Percentiles rank a stretch among this genome's conserved stretches.
Conservation (phyloP, 2,329 filamentous ascomycete genomes). For the Hypomyces perniciosus region DNA sequence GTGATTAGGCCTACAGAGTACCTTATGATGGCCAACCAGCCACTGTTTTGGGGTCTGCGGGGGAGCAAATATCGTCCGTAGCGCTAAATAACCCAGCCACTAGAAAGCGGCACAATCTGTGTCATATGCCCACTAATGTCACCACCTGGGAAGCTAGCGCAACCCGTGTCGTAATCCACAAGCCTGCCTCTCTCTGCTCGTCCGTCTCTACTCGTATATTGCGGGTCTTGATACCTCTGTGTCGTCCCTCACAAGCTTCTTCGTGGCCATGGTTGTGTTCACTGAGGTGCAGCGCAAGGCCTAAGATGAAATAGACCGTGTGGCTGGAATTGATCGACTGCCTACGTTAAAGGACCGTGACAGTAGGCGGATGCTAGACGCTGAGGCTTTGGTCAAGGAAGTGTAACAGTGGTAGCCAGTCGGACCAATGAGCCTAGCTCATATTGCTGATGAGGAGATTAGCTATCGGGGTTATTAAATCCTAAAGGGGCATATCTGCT, state of each 20-base stretch:
- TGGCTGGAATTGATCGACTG: background rate
- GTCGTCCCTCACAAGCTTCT: background rate
- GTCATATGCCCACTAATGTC: no score
- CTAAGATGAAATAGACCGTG: constrained; percentile 5
- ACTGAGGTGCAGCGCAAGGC: background rate
- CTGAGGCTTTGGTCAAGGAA: background rate
- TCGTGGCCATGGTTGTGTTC: background rate
- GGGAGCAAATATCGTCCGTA: no score
- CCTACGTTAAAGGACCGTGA: background rate
- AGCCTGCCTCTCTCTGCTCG: no score
- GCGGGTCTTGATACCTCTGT: background rate
- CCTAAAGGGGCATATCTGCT: background rate
- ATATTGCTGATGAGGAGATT: background rate
- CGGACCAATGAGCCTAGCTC: background rate
- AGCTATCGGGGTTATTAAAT: background rate
- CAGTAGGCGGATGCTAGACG: background rate
- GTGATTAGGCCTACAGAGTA: no score
- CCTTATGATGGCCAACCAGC: no score
- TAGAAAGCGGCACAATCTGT: no score
- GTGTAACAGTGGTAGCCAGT: background rate
- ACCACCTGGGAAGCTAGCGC: no score
- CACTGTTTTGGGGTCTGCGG: background rate
- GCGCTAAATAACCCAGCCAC: no score
- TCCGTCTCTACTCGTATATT: no score
- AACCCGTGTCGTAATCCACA: no score